phyloP scores from a whole-genome alignment of 1,284 basidiomycete species.

The Leccinum pachyderme region DNA sequence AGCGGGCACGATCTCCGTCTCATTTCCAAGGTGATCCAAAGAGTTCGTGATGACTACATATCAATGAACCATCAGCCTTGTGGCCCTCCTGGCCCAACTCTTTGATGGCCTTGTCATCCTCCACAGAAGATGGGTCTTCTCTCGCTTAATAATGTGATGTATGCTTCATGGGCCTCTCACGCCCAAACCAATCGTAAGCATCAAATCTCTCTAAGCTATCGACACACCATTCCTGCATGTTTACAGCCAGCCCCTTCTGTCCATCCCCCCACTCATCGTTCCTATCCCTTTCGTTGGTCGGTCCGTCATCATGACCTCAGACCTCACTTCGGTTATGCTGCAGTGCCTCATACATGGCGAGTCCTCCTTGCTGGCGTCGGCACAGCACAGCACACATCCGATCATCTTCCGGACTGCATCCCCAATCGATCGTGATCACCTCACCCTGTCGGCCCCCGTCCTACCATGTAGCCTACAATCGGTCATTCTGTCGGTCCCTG shows the following conservation, averaged over 20 bases:
- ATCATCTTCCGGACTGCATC: background rate
- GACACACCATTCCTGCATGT: conserved; percentile 27
- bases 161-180: conserved; percentile 11
- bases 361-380: background rate
- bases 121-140: conserved; percentile 6
- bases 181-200: conserved; percentile 10
- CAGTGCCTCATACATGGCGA: background rate
- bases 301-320: background rate
- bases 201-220: conserved; percentile 12
- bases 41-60: conserved; percentile 1
- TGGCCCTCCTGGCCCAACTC: conserved; percentile 5
- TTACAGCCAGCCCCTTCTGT: conserved; percentile 7
- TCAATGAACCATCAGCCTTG: conserved; percentile 7
- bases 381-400: conserved; percentile 1
- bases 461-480: background rate
- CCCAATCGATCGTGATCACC: conserved; percentile 8
- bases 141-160: conserved; percentile 11
- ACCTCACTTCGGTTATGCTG: background rate
- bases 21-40: conserved; percentile 1
- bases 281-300: background rate
- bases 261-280: background rate
- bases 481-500: background rate
- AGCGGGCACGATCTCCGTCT: background rate
- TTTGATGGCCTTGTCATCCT: conserved; percentile 5
- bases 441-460: background rate